phyloP scores from a whole-genome alignment of 2,329 filamentous ascomycete species.

The Neofusicoccum parvum region DNA sequence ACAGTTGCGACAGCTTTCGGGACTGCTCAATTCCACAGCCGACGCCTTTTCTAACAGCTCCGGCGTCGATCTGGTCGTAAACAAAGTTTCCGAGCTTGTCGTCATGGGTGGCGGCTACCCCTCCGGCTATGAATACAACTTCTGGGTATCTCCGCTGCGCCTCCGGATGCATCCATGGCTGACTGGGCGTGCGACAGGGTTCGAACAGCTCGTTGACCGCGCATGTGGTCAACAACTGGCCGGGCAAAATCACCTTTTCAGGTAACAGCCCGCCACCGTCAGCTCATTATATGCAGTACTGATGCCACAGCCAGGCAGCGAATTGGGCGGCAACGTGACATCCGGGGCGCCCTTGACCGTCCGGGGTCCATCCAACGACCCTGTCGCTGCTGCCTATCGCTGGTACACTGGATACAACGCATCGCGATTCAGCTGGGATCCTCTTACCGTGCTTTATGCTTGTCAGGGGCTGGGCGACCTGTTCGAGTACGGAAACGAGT shows the following conservation, averaged over 20 bases:
- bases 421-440: slow-evolving; percentile 30
- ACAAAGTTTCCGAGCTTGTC: slow-evolving; percentile 53
- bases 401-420: slow-evolving; percentile 31
- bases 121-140: slow-evolving; percentile 53
- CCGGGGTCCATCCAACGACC: slow-evolving; percentile 25
- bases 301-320: slow-evolving; percentile 37
- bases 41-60: slow-evolving; percentile 44
- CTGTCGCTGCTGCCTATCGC: slow-evolving; percentile 27
- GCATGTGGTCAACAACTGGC: slow-evolving; percentile 53
- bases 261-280: background rate
- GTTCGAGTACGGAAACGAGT: slow-evolving; percentile 41
- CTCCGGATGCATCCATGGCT: background rate
- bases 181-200: slow-evolving; percentile 26
- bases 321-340: slow-evolving; percentile 47
- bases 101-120: slow-evolving; percentile 58
- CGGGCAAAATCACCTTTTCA: slow-evolving; percentile 40
- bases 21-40: slow-evolving; percentile 47
- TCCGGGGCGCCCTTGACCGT: slow-evolving; percentile 43
- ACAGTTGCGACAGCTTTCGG: slow-evolving; percentile 39
- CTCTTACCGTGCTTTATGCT: slow-evolving; percentile 30
- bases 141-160: slow-evolving; percentile 31
- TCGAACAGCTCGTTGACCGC: slow-evolving; percentile 41
- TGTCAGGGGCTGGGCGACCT: slow-evolving; percentile 32
- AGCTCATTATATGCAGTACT: background rate
- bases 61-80: slow-evolving; percentile 45